Conservation (phyloP, 2,329 filamentous ascomycete species). For the Beauveria rudraprayagi region DNA sequence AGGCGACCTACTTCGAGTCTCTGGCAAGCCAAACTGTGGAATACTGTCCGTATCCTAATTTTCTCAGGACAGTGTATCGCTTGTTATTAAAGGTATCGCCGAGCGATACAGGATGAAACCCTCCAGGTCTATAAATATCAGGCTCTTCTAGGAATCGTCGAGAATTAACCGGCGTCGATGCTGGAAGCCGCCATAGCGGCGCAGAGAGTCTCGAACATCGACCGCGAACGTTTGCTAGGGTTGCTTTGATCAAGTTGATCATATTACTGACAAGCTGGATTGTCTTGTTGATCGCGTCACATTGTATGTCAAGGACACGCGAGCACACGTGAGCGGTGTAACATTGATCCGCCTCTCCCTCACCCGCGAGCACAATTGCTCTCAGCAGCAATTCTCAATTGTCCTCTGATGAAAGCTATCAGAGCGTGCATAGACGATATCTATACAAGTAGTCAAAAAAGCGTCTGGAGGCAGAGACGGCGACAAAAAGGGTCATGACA, state of each 20-base stretch:
- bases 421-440: background rate
- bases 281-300: background rate
- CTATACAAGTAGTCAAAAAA: background rate
- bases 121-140: background rate
- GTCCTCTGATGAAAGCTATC: background rate
- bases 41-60: slow-evolving; percentile 18
- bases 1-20: slow-evolving; percentile 4
- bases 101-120: background rate
- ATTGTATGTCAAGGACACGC: background rate
- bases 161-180: background rate
- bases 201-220: background rate
- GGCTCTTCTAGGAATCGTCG: background rate
- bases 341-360: background rate
- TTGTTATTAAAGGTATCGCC: slow-evolving; percentile 26
- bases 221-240: background rate
- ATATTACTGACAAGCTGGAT: background rate
- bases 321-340: background rate
- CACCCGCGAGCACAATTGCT: background rate
- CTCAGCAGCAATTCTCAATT: background rate
- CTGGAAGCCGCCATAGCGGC: background rate
- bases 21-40: slow-evolving; percentile 19
- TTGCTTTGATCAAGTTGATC: background rate
- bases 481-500: background rate
- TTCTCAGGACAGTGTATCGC: slow-evolving; percentile 17
- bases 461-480: background rate